Percentiles rank a stretch among this genome's conserved stretches.
Conservation (phyloP, 2,329 filamentous ascomycete genomes). For the Trichophyton simii region DNA sequence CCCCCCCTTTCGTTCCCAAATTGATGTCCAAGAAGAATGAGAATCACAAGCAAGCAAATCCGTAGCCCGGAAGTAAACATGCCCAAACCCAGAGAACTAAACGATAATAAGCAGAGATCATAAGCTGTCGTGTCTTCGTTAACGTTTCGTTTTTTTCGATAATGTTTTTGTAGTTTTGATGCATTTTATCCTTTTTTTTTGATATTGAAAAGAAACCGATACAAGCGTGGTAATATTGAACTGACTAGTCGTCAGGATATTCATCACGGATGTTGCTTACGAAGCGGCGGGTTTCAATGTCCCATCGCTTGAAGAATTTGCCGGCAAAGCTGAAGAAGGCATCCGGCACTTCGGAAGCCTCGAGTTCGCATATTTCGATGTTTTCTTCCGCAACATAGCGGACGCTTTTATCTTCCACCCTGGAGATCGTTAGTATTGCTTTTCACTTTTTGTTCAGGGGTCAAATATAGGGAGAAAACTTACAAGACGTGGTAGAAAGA, state of each 20-base stretch:
- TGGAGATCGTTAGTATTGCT: constrained; percentile 19
- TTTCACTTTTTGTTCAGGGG: not conserved
- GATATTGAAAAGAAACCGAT: too few relatives aligned
- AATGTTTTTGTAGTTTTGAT: not conserved
- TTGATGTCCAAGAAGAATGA: not conserved
- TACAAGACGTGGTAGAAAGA: constrained; percentile 81
- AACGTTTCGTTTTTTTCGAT: not conserved
- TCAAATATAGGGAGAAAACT: constrained; percentile 29
- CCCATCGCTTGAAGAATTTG: constrained; percentile 79
- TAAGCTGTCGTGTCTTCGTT: not conserved
- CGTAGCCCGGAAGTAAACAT: not conserved
- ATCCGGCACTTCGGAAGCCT: constrained; percentile 40
- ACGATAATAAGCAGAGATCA: not conserved
- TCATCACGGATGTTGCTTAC: constrained; percentile 72
- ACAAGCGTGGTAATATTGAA: not conserved
- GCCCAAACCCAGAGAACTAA: not conserved
- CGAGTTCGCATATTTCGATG: constrained; percentile 48
- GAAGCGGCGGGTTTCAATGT: constrained; percentile 53
- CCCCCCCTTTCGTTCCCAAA: not conserved
- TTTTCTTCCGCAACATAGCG: constrained; percentile 74
- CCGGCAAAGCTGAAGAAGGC: constrained; percentile 57
- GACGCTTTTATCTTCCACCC: constrained; percentile 54
- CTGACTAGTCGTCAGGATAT: constrained; percentile 65
- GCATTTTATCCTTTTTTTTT: not conserved
- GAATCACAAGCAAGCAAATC: not conserved